These are phyloP conservation scores for Barnettozyma californica DNA, from an alignment of 805 yeast species.

Conservation along the genomic window DNA sequence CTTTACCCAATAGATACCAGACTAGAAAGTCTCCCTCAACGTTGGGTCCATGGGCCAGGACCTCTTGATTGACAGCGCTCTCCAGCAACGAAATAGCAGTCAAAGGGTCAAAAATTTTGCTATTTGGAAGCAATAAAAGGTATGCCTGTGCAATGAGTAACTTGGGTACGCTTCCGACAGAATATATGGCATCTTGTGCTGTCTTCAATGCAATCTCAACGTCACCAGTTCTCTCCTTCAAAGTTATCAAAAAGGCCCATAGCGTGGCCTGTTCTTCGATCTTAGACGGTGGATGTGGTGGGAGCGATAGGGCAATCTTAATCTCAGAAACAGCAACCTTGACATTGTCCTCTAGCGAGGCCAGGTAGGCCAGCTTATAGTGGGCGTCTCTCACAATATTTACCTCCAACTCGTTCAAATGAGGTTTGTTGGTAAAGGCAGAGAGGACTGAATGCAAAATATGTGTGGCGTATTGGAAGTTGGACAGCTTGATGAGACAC, in stretches of 20 bases:
- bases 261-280: constrained; percentile 42
- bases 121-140: constrained; percentile 35
- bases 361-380: constrained; percentile 52
- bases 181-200: constrained; percentile 42
- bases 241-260: constrained; percentile 50
- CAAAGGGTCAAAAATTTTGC: constrained; percentile 29
- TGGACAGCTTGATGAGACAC: constrained; percentile 38
- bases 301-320: constrained; percentile 43
- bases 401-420: constrained; percentile 30
- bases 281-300: constrained; percentile 41
- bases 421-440: constrained; percentile 27
- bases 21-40: constrained; percentile 46
- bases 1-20: constrained; percentile 49
- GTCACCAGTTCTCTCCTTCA: constrained; percentile 41
- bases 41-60: constrained; percentile 11
- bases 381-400: constrained; percentile 47
- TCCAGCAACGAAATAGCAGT: constrained; percentile 34
- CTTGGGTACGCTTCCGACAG: constrained; percentile 40
- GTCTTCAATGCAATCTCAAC: constrained; percentile 43
- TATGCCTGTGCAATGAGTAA: constrained; percentile 45
- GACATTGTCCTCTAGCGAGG: constrained; percentile 44
- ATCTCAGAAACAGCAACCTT: constrained; percentile 47
- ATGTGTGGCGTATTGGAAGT: constrained; percentile 41
- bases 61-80: constrained; percentile 26
- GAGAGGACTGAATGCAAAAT: constrained; percentile 41